phyloP scores from a whole-genome alignment of 495 filamentous ascomycete genomes.

The Penicillium goetzii region DNA sequence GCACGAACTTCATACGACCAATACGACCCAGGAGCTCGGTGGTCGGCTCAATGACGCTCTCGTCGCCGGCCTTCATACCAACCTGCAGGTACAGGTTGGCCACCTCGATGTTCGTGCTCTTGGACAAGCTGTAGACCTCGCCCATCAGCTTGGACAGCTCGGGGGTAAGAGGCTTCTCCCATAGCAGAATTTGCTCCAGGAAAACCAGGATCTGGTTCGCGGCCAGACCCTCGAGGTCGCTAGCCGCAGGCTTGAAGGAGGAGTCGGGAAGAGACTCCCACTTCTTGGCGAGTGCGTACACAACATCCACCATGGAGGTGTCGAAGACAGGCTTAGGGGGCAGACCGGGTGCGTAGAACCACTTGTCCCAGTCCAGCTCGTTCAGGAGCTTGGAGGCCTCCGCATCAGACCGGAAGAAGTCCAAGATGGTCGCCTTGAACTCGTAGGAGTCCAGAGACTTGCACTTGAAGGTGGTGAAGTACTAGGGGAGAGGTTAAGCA shows the following conservation, averaged over 20 bases:
- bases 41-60: slow-evolving; percentile 65
- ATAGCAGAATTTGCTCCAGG: slow-evolving; percentile 72
- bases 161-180: slow-evolving; percentile 61
- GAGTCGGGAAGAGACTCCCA: slow-evolving; percentile 62
- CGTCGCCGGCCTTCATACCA: slow-evolving; percentile 72
- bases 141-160: slow-evolving; percentile 70
- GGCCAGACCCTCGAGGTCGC: slow-evolving; percentile 72
- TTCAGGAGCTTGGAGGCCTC: slow-evolving; percentile 68
- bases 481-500: slow-evolving; percentile 47
- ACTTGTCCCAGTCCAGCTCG: slow-evolving; percentile 81
- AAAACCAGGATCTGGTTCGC: slow-evolving; percentile 91
- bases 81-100: slow-evolving; percentile 75
- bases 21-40: slow-evolving; percentile 77
- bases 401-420: slow-evolving; percentile 75
- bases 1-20: slow-evolving; percentile 96
- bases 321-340: slow-evolving; percentile 91
- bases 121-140: slow-evolving; percentile 66
- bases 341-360: slow-evolving; percentile 82
- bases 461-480: slow-evolving; percentile 79
- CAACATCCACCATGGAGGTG: slow-evolving; percentile 82
- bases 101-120: slow-evolving; percentile 82
- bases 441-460: slow-evolving; percentile 90
- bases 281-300: slow-evolving; percentile 77
- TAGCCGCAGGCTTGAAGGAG: slow-evolving; percentile 65
- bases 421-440: slow-evolving; percentile 83